Evolutionary conservation across 306 rosid species (phyloP).

Genomic region (Cicer yamashitae): DNA sequence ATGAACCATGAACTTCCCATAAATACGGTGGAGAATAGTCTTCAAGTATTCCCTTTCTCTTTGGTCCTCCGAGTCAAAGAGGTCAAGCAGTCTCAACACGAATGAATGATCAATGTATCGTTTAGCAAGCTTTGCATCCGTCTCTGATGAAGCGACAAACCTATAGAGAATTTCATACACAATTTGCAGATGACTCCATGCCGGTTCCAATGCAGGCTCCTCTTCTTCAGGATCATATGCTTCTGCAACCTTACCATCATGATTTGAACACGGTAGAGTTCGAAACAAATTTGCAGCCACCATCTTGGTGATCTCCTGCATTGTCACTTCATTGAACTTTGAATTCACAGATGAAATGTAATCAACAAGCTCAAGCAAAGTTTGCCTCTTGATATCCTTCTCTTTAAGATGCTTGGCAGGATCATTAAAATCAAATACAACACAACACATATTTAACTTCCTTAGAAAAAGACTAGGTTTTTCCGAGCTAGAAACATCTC

Average conservation of each 20-base stretch:
- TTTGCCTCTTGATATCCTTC: constrained; percentile 61
- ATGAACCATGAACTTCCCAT: constrained; percentile 43
- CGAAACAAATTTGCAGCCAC: constrained; percentile 62
- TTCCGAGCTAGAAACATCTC: constrained; percentile 61
- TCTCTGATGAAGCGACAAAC: constrained; percentile 64
- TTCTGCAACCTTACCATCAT: constrained; percentile 57
- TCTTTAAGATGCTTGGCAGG: constrained; percentile 53
- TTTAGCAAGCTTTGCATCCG: constrained; percentile 67
- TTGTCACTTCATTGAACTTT: constrained; percentile 56
- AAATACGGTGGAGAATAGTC: constrained; percentile 43
- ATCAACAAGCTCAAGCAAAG: constrained; percentile 69
- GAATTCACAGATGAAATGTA: constrained; percentile 54
- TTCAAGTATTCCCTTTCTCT: constrained; percentile 44
- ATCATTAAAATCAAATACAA: constrained; percentile 61
- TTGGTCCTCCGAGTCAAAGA: constrained; percentile 41
- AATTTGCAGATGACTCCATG: constrained; percentile 66
- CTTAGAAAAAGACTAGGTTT: constrained; percentile 56
- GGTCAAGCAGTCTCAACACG: constrained; percentile 40
- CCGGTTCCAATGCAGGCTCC: constrained; percentile 62
- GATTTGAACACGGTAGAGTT: constrained; percentile 52
- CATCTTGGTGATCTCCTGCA: constrained; percentile 67
- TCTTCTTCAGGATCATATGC: constrained; percentile 62
- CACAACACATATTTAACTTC: constrained; percentile 60
- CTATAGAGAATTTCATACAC: constrained; percentile 54
- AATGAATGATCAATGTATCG: constrained; percentile 45